A percentile compares a stretch with the other conserved stretches of the same genome.
Conservation (phyloP, 176 grass and related monocot species). For the Zizania latifolia region DNA sequence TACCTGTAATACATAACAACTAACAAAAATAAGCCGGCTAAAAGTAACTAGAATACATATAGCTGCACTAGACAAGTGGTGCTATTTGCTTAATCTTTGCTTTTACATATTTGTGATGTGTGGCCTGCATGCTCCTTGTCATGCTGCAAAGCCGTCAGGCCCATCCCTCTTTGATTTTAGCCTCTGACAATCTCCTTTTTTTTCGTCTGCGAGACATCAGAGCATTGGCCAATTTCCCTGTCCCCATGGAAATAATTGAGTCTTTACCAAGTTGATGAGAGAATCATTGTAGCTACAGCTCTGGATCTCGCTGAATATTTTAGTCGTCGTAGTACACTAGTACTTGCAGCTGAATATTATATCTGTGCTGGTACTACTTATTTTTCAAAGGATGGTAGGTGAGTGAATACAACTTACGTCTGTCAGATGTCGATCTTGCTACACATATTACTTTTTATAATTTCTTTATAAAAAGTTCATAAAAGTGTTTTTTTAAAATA, state of each 20-base stretch:
- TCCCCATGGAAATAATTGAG: background rate
- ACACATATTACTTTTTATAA: too few relatives aligned
- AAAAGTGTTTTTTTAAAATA: too few relatives aligned
- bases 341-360: background rate
- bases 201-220: background rate
- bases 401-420: background rate
- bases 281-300: slow-evolving; percentile 3
- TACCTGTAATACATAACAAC: too few relatives aligned
- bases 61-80: background rate
- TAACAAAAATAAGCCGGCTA: too few relatives aligned
- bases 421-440: background rate
- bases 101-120: background rate
- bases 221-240: background rate
- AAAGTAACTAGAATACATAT: too few relatives aligned
- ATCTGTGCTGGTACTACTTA: background rate
- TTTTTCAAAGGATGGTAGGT: background rate
- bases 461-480: too few relatives aligned
- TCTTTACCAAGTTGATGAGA: background rate
- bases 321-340: background rate
- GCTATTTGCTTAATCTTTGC: background rate
- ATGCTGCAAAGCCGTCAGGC: background rate
- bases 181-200: background rate
- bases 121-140: background rate
- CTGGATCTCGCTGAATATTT: background rate
- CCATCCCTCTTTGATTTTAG: background rate